Percentiles rank a stretch among this genome's conserved stretches.
These are phyloP conservation scores for Penicillium sp. DNA, from an alignment of 2,329 filamentous ascomycete genomes.

Conservation along the genomic window DNA sequence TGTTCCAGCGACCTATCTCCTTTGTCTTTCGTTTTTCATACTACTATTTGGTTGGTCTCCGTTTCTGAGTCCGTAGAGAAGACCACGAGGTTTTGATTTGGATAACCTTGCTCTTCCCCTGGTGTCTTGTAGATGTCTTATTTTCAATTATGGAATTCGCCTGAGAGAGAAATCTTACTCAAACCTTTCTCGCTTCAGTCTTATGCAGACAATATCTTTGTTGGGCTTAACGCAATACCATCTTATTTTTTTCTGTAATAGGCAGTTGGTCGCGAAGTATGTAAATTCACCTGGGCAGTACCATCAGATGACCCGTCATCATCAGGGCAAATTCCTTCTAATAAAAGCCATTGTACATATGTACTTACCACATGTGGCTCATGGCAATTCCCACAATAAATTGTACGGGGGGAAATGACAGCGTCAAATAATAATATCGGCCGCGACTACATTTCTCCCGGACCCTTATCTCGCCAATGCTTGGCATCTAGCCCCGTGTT, in stretches of 20 bases:
- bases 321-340: neutral
- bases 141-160: neutral
- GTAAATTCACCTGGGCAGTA: neutral
- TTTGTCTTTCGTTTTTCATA: constrained; percentile 16
- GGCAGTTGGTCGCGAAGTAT: neutral
- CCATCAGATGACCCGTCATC: neutral
- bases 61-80: constrained; percentile 17
- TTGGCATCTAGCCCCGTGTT: constrained; percentile 2
- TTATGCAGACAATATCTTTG: neutral
- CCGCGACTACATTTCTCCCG: neutral
- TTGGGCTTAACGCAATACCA: constrained; percentile 1
- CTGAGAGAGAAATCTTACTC: neutral
- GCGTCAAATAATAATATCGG: neutral
- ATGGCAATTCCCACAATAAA: neutral
- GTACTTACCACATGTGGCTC: neutral
- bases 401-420: neutral
- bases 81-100: constrained; percentile 6
- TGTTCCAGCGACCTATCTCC: constrained; percentile 26
- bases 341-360: neutral
- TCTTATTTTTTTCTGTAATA: neutral
- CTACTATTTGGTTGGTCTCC: constrained; percentile 13
- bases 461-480: constrained; percentile 5
- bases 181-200: neutral
- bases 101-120: neutral
- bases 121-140: constrained; percentile 17